phyloP scores from a whole-genome alignment of 257 asterid genomes.

The Nemophila menziesii region DNA sequence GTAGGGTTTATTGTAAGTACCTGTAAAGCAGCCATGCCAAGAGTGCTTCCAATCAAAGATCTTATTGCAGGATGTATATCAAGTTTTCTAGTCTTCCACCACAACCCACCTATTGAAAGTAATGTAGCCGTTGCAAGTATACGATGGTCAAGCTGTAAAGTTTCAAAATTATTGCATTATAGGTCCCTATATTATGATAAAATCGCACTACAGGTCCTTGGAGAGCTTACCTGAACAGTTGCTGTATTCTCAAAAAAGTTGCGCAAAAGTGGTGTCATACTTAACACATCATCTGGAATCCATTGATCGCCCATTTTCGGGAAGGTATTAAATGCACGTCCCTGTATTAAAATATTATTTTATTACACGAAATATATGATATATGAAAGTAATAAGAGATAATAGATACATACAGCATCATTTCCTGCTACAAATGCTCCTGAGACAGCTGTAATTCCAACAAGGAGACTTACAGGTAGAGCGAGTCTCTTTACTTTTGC shows the following conservation, averaged over 20 bases:
- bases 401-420: conserved; percentile 64
- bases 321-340: conserved; percentile 87
- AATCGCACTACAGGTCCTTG: not conserved
- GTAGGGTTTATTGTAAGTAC: conserved; percentile 19
- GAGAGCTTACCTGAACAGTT: conserved; percentile 65
- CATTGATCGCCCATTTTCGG: conserved; percentile 90
- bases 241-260: conserved; percentile 89
- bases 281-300: conserved; percentile 74
- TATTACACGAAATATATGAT: conserved; percentile 2
- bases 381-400: conserved; percentile 2
- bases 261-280: conserved; percentile 61
- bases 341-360: conserved; percentile 33
- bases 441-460: conserved; percentile 79
- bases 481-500: conserved; percentile 78
- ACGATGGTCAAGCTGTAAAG: conserved; percentile 78
- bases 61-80: conserved; percentile 77
- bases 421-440: conserved; percentile 99
- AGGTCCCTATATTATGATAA: not conserved
- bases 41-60: conserved; percentile 51
- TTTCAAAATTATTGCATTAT: not conserved
- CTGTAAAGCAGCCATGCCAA: conserved; percentile 92
- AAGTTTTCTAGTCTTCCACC: conserved; percentile 62
- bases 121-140: conserved; percentile 85
- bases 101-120: conserved; percentile 54
- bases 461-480: conserved; percentile 70